phyloP scores from a whole-genome alignment of 1,284 basidiomycete genomes.

The Volvariella surrecta region DNA sequence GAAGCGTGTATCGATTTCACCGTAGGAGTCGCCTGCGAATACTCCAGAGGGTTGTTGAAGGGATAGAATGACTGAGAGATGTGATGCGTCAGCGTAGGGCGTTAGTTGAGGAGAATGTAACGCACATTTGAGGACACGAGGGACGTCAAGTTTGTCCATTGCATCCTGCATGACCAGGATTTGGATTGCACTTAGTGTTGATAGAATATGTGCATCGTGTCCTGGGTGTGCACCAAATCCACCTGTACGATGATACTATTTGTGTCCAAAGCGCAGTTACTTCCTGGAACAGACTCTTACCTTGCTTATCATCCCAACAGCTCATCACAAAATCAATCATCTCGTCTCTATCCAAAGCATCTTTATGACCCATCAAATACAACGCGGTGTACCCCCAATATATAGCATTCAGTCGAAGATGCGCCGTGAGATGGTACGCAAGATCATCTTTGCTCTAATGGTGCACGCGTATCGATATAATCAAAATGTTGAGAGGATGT shows the following conservation, averaged over 20 bases:
- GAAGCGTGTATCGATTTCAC: slow-evolving; percentile 92
- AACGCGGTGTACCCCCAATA: slow-evolving; percentile 96
- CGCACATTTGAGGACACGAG: slow-evolving; percentile 72
- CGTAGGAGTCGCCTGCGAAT: slow-evolving; percentile 86
- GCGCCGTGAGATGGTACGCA: slow-evolving; percentile 89
- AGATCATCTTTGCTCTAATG: slow-evolving; percentile 76
- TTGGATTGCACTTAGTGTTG: slow-evolving; percentile 89
- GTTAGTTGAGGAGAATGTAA: slow-evolving; percentile 7
- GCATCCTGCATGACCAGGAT: slow-evolving; percentile 85
- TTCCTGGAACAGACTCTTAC: slow-evolving; percentile 33
- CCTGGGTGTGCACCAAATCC: slow-evolving; percentile 88
- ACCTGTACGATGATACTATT: slow-evolving; percentile 40
- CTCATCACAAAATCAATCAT: slow-evolving; percentile 88
- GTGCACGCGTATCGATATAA: not conserved
- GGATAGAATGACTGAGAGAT: slow-evolving; percentile 62
- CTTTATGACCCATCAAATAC: slow-evolving; percentile 68
- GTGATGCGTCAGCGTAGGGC: not conserved
- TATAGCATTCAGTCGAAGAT: slow-evolving; percentile 91
- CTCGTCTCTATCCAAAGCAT: slow-evolving; percentile 75
- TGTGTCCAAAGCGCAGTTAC: not conserved
- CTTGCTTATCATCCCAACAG: slow-evolving; percentile 89
- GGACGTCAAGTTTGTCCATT: slow-evolving; percentile 59
- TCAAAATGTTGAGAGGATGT: not conserved
- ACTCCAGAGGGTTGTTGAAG: slow-evolving; percentile 81
- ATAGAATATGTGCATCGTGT: slow-evolving; percentile 87